Evolutionary conservation across 371 early-diverging fungal genomes (phyloP), one percentile per base, ranked within the genome.

Genomic region (Haplosporangium sp.): DNA sequence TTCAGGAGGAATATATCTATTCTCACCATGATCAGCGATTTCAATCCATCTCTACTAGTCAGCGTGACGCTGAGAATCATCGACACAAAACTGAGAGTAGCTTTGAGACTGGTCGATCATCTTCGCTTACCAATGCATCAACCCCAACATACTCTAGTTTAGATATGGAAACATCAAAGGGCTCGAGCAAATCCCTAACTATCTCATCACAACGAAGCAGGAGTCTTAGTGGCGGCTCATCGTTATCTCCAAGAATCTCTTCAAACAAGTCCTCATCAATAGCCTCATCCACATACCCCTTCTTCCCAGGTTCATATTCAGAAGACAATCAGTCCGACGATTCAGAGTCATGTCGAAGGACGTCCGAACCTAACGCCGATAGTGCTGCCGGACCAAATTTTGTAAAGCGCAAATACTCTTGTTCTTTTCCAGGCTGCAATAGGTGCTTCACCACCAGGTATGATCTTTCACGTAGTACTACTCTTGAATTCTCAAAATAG

Each of bases 381-480:
- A 38, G 37, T 50, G 37, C 66, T 44, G 5, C 52, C 11, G 73
- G 56, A 15, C 19, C 68, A 6, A 58, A 19, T 2, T 47, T 59
- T 34, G 59, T 71, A 27, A 86, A 87, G 65, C 84, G 87, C 67
- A 87, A 85, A 60, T 88, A 88, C 65, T 86, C 85, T 61, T 90
- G 88, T 71, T 79, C 77, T 8, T 85, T 76, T 62, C 84, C 84
- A 2, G 85, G 84, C 7, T 90, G 90, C 75, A 84, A 87, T 73
- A 90, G 88, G 70, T 85, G 88, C 60, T 90, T 90, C 69, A 88
- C 88, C 15, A 90, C 90, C 0, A 89, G 89, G 89, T 87, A 86
- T 37, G 27, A 19, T 15, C 20, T 17, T 47, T 39, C 9, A 15
- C 37, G 40, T 6, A 50, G 15, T 50, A 50, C n/a, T n/a, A 15